These are phyloP conservation scores for Aspergillus costaricaensis DNA, from an alignment of 2,329 filamentous ascomycete genomes.

Conservation along the genomic window DNA sequence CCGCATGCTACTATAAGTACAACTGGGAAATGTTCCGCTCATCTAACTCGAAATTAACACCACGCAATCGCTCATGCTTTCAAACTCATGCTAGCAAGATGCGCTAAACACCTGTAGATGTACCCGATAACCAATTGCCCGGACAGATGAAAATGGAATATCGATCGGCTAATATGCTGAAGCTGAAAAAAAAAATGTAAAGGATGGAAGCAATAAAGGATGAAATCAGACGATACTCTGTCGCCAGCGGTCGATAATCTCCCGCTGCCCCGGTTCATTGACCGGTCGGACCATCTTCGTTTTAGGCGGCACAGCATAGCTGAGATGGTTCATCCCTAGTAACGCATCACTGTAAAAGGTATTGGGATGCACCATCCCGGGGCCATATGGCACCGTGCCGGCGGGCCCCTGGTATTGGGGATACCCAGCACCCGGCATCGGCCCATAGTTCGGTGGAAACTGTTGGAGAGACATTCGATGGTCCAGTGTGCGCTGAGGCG, in stretches of 20 bases:
- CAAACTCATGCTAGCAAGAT: background rate
- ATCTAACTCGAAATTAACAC: background rate
- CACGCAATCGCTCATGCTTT: conserved; percentile 3
- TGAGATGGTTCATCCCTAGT: conserved; percentile 30
- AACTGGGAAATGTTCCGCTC: background rate
- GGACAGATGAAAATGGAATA: background rate
- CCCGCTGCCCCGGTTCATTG: conserved; percentile 55
- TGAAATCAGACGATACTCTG: conserved; percentile 41
- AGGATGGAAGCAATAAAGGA: background rate
- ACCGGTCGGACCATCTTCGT: conserved; percentile 34
- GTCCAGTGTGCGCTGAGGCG: conserved; percentile 22
- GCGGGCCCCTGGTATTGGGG: conserved; percentile 22
- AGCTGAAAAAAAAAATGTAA: background rate
- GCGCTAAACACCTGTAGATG: background rate
- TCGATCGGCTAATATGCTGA: background rate
- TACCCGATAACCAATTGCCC: background rate
- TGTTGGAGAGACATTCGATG: conserved; percentile 36
- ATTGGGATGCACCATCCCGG: conserved; percentile 28
- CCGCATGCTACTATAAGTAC: background rate
- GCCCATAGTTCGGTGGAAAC: conserved; percentile 25
- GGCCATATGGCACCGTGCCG: conserved; percentile 26
- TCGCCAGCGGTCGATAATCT: conserved; percentile 63
- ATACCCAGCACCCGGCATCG: conserved; percentile 18
- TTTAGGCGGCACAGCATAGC: conserved; percentile 28
- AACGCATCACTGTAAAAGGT: conserved; percentile 32